Evolutionary conservation across 2,329 filamentous ascomycete genomes (phyloP).

Genomic region (Elsinoe perseae): DNA sequence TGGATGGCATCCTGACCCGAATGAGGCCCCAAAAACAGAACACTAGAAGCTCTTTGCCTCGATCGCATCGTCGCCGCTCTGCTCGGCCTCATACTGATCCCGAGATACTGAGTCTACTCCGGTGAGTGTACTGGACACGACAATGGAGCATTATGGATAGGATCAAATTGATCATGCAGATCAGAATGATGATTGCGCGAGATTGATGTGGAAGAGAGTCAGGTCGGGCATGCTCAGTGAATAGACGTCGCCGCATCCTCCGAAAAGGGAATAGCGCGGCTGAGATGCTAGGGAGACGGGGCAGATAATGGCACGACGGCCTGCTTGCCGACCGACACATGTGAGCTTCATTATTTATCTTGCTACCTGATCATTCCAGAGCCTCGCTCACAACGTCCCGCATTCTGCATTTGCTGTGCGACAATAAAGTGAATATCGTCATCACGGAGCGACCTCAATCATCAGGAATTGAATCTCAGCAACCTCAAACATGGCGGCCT

Average conservation of each 20-base stretch:
- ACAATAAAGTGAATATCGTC: neutral
- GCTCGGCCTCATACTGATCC: too few species aligned
- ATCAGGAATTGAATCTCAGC: conserved; percentile 9
- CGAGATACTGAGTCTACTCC: too few species aligned
- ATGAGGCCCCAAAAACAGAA: too few species aligned
- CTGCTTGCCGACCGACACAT: conserved; percentile 1
- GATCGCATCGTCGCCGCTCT: too few species aligned
- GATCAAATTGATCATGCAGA: too few species aligned
- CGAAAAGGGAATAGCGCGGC: neutral
- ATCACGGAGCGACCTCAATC: neutral
- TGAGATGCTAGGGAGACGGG: neutral
- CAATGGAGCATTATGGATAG: neutral
- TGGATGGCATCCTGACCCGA: neutral
- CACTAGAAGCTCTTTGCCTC: too few species aligned
- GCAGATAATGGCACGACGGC: conserved; percentile 4
- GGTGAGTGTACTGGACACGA: too few species aligned
- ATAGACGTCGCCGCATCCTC: neutral
- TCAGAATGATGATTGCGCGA: too few species aligned
- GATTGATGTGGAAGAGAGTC: neutral
- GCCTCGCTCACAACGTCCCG: neutral
- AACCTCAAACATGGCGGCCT: conserved; percentile 19
- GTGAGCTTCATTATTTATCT: conserved; percentile 13
- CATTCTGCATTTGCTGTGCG: neutral
- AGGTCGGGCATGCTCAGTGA: neutral
- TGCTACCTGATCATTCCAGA: conserved; percentile 4